These are phyloP conservation scores for Arthrobotrys sphaeroides DNA, from an alignment of 2,329 filamentous ascomycete species.

Conservation along the genomic window DNA sequence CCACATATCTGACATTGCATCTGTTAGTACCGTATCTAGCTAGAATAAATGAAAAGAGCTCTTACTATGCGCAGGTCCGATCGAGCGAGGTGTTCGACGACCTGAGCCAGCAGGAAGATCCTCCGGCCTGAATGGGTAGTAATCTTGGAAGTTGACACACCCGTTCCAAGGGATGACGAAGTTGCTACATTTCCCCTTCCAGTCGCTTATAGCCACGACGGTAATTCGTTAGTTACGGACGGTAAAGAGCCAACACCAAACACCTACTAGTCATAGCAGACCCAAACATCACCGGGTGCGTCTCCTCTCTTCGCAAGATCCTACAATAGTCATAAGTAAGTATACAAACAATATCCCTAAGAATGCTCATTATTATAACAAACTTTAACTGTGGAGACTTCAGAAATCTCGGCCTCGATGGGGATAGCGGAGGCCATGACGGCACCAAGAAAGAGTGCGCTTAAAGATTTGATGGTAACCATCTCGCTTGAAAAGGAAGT, in stretches of 20 bases:
- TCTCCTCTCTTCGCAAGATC: not conserved
- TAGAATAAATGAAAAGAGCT: not conserved
- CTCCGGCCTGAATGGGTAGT: slow-evolving; percentile 16
- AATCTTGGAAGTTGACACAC: slow-evolving; percentile 28
- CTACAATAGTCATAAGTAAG: not conserved
- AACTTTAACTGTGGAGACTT: not conserved
- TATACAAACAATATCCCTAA: not conserved
- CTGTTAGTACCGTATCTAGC: not conserved
- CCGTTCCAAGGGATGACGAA: slow-evolving; percentile 3
- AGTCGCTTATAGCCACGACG: not conserved
- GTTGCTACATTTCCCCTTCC: slow-evolving; percentile 7
- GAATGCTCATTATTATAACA: not conserved
- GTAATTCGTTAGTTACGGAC: not conserved
- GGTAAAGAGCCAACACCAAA: not conserved
- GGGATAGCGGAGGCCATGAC: not conserved
- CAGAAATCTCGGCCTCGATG: not conserved
- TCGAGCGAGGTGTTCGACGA: slow-evolving; percentile 1
- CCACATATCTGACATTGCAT: not conserved
- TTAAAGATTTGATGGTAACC: not conserved
- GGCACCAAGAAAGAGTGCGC: not conserved
- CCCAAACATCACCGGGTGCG: slow-evolving; percentile 12
- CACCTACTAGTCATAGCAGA: slow-evolving; percentile 21
- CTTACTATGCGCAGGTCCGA: slow-evolving; percentile 8
- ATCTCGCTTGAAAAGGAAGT: not conserved
- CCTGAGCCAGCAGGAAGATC: slow-evolving; percentile 12